These are phyloP conservation scores for Bolboschoenus planiculmis DNA, from an alignment of 176 grass and related monocot species.

Conservation along the genomic window DNA sequence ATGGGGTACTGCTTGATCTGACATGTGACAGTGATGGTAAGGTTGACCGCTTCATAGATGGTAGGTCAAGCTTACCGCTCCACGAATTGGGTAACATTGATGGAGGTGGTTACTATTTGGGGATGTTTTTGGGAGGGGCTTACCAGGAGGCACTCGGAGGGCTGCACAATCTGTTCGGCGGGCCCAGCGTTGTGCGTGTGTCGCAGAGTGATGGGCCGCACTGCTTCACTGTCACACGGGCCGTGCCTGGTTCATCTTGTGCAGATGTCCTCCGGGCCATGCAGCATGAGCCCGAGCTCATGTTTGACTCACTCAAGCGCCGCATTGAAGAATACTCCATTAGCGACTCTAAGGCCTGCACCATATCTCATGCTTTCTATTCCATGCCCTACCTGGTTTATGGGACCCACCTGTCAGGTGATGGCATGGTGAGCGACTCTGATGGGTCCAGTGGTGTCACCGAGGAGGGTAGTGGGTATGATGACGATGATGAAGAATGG, in stretches of 20 bases:
- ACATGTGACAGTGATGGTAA: slow-evolving; percentile 98
- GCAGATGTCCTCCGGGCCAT: slow-evolving; percentile 82
- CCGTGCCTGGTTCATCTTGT: slow-evolving; percentile 54
- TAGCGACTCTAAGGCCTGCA: slow-evolving; percentile 17
- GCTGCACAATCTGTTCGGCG: slow-evolving; percentile 87
- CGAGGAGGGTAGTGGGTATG: slow-evolving; percentile 24
- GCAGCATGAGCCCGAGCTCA: slow-evolving; percentile 94
- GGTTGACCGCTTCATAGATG: slow-evolving; percentile 65
- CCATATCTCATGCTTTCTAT: slow-evolving; percentile 43
- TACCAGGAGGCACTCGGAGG: slow-evolving; percentile 97
- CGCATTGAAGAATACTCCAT: slow-evolving; percentile 33
- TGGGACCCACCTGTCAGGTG: slow-evolving; percentile 9
- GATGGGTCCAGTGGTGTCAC: slow-evolving; percentile 38
- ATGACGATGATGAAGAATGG: slow-evolving; percentile 70
- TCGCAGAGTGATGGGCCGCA: slow-evolving; percentile 74
- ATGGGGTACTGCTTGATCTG: slow-evolving; percentile 66
- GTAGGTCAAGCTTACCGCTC: slow-evolving; percentile 59
- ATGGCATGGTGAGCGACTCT: slow-evolving; percentile 52
- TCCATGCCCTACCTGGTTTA: slow-evolving; percentile 81
- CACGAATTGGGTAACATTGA: slow-evolving; percentile 49
- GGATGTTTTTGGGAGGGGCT: slow-evolving; percentile 95
- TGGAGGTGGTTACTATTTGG: slow-evolving; percentile 64
- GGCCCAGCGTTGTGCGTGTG: slow-evolving; percentile 87
- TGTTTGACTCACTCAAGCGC: slow-evolving; percentile 75
- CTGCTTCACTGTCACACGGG: slow-evolving; percentile 77